phyloP scores from a whole-genome alignment of 768 basidiomycete genomes.

The Inosperma sp. region DNA sequence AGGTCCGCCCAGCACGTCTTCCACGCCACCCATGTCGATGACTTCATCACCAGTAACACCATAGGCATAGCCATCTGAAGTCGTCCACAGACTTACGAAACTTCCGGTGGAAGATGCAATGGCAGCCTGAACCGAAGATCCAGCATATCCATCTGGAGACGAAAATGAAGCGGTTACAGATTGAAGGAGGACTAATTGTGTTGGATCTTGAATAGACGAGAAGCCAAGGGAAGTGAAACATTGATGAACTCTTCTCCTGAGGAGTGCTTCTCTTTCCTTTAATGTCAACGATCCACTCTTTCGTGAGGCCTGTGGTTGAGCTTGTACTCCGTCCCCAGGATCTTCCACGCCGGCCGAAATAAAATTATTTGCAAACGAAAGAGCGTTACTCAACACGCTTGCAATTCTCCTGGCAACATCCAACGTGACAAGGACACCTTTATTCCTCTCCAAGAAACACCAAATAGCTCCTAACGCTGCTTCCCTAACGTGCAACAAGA shows the following conservation, averaged over 20 bases:
- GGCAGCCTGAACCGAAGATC: constrained; percentile 85
- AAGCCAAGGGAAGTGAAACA: constrained; percentile 83
- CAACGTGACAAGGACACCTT: constrained; percentile 69
- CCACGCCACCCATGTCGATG: constrained; percentile 39
- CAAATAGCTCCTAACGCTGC: constrained; percentile 85
- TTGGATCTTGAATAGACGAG: constrained; percentile 72
- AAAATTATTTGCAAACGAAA: constrained; percentile 87
- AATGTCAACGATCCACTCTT: constrained; percentile 49
- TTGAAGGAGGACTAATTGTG: constrained; percentile 77
- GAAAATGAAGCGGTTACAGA: constrained; percentile 80
- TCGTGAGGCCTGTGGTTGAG: constrained; percentile 25
- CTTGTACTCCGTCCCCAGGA: constrained; percentile 39
- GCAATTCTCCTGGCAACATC: constrained; percentile 89
- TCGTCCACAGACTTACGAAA: constrained; percentile 84
- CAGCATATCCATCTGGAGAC: constrained; percentile 77
- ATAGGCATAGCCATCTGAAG: constrained; percentile 85
- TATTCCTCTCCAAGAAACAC: constrained; percentile 81
- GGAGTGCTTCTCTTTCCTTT: constrained; percentile 73
- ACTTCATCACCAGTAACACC: constrained; percentile 75
- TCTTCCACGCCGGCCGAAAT: constrained; percentile 68
- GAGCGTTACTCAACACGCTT: constrained; percentile 80
- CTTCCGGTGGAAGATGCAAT: constrained; percentile 82
- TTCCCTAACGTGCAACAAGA: constrained; percentile 87
- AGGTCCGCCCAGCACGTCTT: constrained; percentile 25
- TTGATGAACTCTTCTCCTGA: constrained; percentile 82